Conservation (phyloP, 2,329 filamentous ascomycete species). For the Talaromyces sp. region DNA sequence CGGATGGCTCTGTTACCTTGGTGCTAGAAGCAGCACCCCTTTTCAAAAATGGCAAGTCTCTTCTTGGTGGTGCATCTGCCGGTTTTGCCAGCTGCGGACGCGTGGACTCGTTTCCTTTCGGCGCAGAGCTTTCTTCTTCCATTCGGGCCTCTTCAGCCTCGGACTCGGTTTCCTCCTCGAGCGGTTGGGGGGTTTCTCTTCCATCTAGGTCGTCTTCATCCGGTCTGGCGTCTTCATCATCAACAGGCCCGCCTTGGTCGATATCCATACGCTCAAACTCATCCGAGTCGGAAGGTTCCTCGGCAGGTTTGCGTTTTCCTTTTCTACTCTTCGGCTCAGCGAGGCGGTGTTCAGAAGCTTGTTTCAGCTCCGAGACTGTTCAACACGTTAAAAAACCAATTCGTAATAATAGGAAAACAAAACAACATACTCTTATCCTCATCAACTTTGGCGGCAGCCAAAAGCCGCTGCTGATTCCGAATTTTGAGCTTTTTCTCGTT, state of each 20-base stretch:
- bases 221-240: slow-evolving; percentile 5
- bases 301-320: slow-evolving; percentile 24
- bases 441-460: slow-evolving; percentile 47
- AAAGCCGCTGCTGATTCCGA: slow-evolving; percentile 54
- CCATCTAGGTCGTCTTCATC: slow-evolving; percentile 22
- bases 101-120: background rate
- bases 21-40: slow-evolving; percentile 7
- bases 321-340: slow-evolving; percentile 13
- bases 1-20: slow-evolving; percentile 3
- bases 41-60: slow-evolving; percentile 38
- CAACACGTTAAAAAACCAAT: background rate
- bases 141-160: slow-evolving; percentile 25
- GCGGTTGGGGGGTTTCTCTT: slow-evolving; percentile 24
- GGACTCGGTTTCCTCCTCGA: slow-evolving; percentile 27
- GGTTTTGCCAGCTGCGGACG: slow-evolving; percentile 13
- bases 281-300: slow-evolving; percentile 23
- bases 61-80: slow-evolving; percentile 31
- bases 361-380: slow-evolving; percentile 21
- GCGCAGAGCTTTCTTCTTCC: background rate
- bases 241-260: slow-evolving; percentile 14
- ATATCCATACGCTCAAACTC: slow-evolving; percentile 35
- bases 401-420: background rate
- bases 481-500: slow-evolving; percentile 64
- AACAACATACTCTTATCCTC: slow-evolving; percentile 25
- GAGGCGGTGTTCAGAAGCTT: slow-evolving; percentile 12